phyloP scores from a whole-genome alignment of 2,329 filamentous ascomycete species.

The Neospermospora avenae region DNA sequence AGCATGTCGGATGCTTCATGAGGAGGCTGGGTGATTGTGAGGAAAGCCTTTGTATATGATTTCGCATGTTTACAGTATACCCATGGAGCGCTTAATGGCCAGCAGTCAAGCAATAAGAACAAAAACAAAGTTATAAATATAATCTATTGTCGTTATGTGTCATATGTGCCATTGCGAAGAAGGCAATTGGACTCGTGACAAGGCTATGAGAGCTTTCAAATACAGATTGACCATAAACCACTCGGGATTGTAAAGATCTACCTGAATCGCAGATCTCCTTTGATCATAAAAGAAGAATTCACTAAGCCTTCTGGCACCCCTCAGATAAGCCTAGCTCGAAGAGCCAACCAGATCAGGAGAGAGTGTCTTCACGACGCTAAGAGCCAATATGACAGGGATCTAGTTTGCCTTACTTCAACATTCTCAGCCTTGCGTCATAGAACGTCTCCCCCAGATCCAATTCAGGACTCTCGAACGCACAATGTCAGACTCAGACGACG shows the following conservation, averaged over 20 bases:
- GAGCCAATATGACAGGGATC: not conserved
- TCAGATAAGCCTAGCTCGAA: not conserved
- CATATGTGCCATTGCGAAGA: not conserved
- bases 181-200: not conserved
- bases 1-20: conserved; percentile 21
- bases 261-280: no score
- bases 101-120: conserved; percentile 4
- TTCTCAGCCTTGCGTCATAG: conserved; percentile 8
- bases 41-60: conserved; percentile 30
- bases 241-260: no score
- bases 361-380: not conserved
- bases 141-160: not conserved
- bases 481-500: conserved; percentile 73
- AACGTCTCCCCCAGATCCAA: not conserved
- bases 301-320: not conserved
- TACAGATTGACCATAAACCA: not conserved
- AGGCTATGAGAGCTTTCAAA: no score
- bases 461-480: not conserved
- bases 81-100: conserved; percentile 27
- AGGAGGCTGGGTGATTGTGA: not conserved
- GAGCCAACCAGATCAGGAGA: not conserved
- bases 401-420: not conserved
- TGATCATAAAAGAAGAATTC: no score
- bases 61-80: conserved; percentile 33
- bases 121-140: not conserved